phyloP scores from a whole-genome alignment of 2,329 filamentous ascomycete species.

The Epichloe scottii region DNA sequence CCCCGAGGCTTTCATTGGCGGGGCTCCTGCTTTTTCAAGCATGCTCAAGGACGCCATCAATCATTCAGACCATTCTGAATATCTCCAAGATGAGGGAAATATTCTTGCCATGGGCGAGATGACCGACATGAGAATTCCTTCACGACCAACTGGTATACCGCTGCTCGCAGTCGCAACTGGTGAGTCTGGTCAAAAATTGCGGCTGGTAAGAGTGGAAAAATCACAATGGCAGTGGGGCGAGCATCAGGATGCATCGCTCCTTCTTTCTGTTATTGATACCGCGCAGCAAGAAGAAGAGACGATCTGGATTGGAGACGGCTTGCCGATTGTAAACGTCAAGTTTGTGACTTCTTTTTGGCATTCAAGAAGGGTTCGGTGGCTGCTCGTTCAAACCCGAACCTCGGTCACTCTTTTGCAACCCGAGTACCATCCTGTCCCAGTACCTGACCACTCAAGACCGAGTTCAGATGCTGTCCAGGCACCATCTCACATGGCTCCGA shows the following conservation, averaged over 20 bases:
- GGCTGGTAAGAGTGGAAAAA: conserved; percentile 36
- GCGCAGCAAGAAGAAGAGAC: conserved; percentile 32
- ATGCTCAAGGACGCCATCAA: conserved; percentile 25
- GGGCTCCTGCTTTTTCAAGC: conserved; percentile 15
- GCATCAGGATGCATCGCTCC: conserved; percentile 32
- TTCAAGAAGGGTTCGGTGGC: conserved; percentile 32
- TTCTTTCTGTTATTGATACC: conserved; percentile 30
- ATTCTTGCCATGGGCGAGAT: conserved; percentile 47
- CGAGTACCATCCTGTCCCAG: conserved; percentile 29
- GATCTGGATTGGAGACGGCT: conserved; percentile 40
- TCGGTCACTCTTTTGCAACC: conserved; percentile 41
- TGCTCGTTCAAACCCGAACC: conserved; percentile 40
- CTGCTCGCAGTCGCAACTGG: conserved; percentile 39
- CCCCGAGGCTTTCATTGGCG: conserved; percentile 36
- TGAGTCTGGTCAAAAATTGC: conserved; percentile 44
- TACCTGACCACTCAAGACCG: conserved; percentile 11
- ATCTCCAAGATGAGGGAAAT: conserved; percentile 11
- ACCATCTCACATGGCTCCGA: conserved; percentile 41
- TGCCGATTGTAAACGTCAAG: conserved; percentile 39
- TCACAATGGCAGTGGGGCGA: conserved; percentile 43
- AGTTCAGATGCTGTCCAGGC: conserved; percentile 11
- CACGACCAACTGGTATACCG: conserved; percentile 15
- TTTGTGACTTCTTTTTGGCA: conserved; percentile 28
- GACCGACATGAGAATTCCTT: conserved; percentile 24
- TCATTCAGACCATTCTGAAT: conserved; percentile 17